A percentile compares a stretch with the other conserved stretches of the same genome.
phyloP scores from a whole-genome alignment of 1,284 basidiomycete species.

The Pseudozyma sp. region DNA sequence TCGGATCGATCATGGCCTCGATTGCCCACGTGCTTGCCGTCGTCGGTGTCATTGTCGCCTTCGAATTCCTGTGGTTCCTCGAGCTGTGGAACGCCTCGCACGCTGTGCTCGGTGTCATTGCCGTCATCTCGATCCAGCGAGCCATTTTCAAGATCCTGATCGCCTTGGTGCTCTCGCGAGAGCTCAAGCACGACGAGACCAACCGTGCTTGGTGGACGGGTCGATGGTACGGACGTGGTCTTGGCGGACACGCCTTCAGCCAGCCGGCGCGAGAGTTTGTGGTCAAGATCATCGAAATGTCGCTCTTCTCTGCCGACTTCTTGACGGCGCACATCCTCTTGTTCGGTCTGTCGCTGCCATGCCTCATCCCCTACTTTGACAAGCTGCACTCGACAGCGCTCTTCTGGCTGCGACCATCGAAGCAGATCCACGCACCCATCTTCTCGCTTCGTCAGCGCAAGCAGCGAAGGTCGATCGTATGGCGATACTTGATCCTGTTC shows the following conservation, averaged over 20 bases:
- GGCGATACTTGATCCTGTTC: constrained; percentile 84
- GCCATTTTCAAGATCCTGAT: constrained; percentile 69
- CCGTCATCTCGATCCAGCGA: constrained; percentile 68
- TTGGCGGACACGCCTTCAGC: constrained; percentile 67
- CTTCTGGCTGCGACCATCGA: constrained; percentile 71
- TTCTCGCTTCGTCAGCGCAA: constrained; percentile 72
- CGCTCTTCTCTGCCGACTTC: constrained; percentile 66
- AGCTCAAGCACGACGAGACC: constrained; percentile 69
- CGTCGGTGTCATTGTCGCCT: constrained; percentile 62
- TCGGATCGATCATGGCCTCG: constrained; percentile 67
- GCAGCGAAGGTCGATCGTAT: constrained; percentile 67
- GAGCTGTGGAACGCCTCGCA: constrained; percentile 92
- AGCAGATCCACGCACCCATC: constrained; percentile 81
- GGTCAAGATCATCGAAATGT: constrained; percentile 69
- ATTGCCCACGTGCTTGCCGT: constrained; percentile 67
- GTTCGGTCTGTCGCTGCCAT: constrained; percentile 73
- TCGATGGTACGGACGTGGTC: constrained; percentile 68
- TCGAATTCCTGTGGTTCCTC: constrained; percentile 81
- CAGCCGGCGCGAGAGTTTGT: constrained; percentile 68
- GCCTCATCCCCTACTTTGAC: constrained; percentile 55
- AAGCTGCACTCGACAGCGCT: constrained; percentile 63
- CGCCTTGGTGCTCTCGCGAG: constrained; percentile 65
- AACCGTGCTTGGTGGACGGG: constrained; percentile 69
- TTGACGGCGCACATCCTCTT: constrained; percentile 64
- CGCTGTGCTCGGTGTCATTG: constrained; percentile 74